These are phyloP conservation scores for Atkinsonella hypoxylon DNA, from an alignment of 2,329 filamentous ascomycete species.

Conservation along the genomic window DNA sequence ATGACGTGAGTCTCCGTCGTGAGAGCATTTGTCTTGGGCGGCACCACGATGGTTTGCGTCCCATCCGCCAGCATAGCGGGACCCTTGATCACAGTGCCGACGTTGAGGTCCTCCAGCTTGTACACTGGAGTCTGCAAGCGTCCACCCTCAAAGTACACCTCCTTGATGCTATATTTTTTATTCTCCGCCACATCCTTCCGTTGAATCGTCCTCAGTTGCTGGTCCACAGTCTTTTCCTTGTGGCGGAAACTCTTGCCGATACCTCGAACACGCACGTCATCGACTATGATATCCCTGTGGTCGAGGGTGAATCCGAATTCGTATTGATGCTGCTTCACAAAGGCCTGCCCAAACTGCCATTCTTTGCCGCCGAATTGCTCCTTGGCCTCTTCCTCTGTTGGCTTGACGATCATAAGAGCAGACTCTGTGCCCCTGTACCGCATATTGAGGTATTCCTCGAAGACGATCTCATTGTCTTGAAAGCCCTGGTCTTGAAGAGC, in stretches of 20 bases:
- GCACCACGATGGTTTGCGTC: constrained; percentile 85
- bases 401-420: constrained; percentile 78
- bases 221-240: constrained; percentile 69
- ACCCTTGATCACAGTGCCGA: constrained; percentile 63
- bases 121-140: constrained; percentile 70
- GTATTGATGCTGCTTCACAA: constrained; percentile 77
- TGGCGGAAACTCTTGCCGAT: constrained; percentile 82
- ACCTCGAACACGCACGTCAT: constrained; percentile 77
- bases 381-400: constrained; percentile 47
- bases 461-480: constrained; percentile 57
- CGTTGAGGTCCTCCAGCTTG: constrained; percentile 60
- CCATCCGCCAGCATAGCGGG: constrained; percentile 81
- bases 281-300: constrained; percentile 78
- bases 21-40: constrained; percentile 63
- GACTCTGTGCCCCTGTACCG: constrained; percentile 84
- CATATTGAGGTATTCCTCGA: constrained; percentile 92
- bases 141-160: constrained; percentile 78
- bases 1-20: constrained; percentile 80
- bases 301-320: constrained; percentile 85
- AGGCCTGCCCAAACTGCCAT: constrained; percentile 77
- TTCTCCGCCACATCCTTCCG: constrained; percentile 41
- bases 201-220: constrained; percentile 63
- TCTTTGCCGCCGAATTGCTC: constrained; percentile 50
- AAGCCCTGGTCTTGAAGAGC: constrained; percentile 71
- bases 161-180: constrained; percentile 52